Percentiles rank a stretch among this genome's conserved stretches.
phyloP scores from a whole-genome alignment of 805 yeast species.

The Sungouiella blattae region DNA sequence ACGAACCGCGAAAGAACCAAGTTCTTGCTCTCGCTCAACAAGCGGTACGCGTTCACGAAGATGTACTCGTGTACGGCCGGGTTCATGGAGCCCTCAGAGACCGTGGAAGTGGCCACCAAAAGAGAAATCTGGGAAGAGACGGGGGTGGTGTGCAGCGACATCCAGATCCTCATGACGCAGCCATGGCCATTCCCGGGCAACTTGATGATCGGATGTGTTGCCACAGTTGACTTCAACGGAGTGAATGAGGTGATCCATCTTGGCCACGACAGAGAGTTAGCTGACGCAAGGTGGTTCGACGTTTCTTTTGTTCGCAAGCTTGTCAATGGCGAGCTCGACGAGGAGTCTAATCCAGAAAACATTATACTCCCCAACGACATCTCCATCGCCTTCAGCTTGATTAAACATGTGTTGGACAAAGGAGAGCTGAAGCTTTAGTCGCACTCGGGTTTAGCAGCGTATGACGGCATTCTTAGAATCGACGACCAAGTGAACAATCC shows the following conservation, averaged over 20 bases:
- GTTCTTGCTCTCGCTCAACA: slow-evolving; percentile 68
- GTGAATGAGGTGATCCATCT: slow-evolving; percentile 61
- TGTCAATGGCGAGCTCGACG: slow-evolving; percentile 20
- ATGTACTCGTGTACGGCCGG: slow-evolving; percentile 92
- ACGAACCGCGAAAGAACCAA: slow-evolving; percentile 57
- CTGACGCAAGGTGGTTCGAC: slow-evolving; percentile 84
- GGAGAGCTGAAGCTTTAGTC: slow-evolving; percentile 13
- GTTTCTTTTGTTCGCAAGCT: slow-evolving; percentile 47
- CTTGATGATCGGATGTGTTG: slow-evolving; percentile 91
- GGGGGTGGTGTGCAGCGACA: slow-evolving; percentile 63
- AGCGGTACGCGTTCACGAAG: slow-evolving; percentile 48
- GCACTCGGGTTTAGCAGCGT: too few relatives aligned
- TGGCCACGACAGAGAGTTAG: slow-evolving; percentile 81
- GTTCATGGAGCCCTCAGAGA: slow-evolving; percentile 92
- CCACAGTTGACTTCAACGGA: slow-evolving; percentile 67
- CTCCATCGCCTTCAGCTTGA: slow-evolving; percentile 43
- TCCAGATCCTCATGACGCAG: slow-evolving; percentile 68
- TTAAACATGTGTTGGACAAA: slow-evolving; percentile 37
- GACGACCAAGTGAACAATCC: too few relatives aligned
- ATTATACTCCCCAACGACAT: slow-evolving; percentile 42
- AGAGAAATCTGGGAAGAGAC: slow-evolving; percentile 97
- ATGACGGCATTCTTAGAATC: too few relatives aligned
- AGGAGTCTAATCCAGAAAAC: slow-evolving; percentile 30
- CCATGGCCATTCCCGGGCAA: slow-evolving; percentile 98
- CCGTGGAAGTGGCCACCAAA: slow-evolving; percentile 80